A percentile compares a stretch with the other conserved stretches of the same genome.
Conservation (phyloP, 2,329 filamentous ascomycete genomes). For the Stemphylium beticola region DNA sequence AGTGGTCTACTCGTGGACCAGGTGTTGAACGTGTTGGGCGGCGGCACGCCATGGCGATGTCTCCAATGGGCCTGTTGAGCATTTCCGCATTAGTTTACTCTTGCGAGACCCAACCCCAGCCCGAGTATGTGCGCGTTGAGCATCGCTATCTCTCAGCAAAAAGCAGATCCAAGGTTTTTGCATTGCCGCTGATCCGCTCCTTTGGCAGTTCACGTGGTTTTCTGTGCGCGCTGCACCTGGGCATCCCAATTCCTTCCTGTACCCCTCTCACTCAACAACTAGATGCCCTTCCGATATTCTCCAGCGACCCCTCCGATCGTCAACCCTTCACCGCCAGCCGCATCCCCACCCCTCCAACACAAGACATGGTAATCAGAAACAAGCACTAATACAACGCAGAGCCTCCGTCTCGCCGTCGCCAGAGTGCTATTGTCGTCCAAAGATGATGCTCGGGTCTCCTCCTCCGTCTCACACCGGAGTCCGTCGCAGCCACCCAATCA, state of each 20-base stretch:
- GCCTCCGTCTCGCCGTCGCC: not conserved
- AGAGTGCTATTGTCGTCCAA: not conserved
- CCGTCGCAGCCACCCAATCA: slow-evolving; percentile 26
- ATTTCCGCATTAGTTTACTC: slow-evolving; percentile 29
- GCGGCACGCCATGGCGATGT: slow-evolving; percentile 8
- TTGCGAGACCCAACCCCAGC: slow-evolving; percentile 24
- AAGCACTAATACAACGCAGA: not conserved
- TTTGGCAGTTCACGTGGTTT: not conserved
- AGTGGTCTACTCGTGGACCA: not conserved
- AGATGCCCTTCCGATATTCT: not conserved
- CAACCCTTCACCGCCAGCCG: slow-evolving; percentile 2
- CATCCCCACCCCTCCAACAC: slow-evolving; percentile 1
- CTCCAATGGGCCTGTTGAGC: slow-evolving; percentile 23
- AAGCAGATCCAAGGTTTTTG: slow-evolving; percentile 17
- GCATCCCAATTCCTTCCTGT: not conserved
- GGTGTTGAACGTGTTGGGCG: not conserved
- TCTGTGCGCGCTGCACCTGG: no score
- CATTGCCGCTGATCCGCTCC: slow-evolving; percentile 18
- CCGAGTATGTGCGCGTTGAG: slow-evolving; percentile 21
- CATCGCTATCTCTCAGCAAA: slow-evolving; percentile 30
- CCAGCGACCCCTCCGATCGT: not conserved
- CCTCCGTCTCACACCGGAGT: slow-evolving; percentile 30
- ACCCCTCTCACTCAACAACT: slow-evolving; percentile 4
- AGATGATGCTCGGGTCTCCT: slow-evolving; percentile 30
- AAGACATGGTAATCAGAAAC: not conserved